Conservation (phyloP, 2,329 filamentous ascomycete genomes). For the Fusarium sp. region DNA sequence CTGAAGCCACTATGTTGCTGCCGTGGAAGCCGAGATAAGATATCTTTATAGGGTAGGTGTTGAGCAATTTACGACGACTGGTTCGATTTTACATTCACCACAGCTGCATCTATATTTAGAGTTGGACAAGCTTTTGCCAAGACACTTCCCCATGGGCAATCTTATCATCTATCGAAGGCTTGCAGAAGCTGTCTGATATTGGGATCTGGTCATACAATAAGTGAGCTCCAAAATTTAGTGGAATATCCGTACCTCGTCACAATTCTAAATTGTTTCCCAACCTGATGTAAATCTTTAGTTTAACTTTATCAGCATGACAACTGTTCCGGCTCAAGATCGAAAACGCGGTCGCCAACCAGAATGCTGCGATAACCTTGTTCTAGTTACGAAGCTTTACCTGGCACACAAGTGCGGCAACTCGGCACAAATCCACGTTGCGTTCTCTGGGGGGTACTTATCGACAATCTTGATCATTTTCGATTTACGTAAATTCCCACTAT, state of each 20-base stretch:
- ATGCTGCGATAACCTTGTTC: neutral
- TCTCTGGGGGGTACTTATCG: neutral
- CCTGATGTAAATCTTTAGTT: too few relatives aligned
- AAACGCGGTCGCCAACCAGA: neutral
- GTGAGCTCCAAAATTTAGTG: too few relatives aligned
- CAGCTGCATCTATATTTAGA: neutral
- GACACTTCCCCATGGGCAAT: neutral
- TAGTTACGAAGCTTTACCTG: neutral
- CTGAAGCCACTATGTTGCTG: neutral
- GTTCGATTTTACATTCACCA: neutral
- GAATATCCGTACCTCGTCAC: too few relatives aligned
- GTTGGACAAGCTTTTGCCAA: neutral
- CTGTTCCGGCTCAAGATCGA: too few relatives aligned
- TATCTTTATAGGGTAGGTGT: neutral
- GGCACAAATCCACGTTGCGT: neutral
- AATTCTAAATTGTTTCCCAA: too few relatives aligned
- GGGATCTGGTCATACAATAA: too few relatives aligned
- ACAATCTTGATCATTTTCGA: neutral
- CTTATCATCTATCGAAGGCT: fast-evolving
- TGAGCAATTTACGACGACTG: neutral
- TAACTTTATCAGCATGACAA: too few relatives aligned
- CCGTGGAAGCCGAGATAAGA: neutral
- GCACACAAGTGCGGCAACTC: neutral
- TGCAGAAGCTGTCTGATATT: too few relatives aligned
- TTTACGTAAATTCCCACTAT: neutral